phyloP scores from a whole-genome alignment of 257 asterid species.

The Gentiana straminea region DNA sequence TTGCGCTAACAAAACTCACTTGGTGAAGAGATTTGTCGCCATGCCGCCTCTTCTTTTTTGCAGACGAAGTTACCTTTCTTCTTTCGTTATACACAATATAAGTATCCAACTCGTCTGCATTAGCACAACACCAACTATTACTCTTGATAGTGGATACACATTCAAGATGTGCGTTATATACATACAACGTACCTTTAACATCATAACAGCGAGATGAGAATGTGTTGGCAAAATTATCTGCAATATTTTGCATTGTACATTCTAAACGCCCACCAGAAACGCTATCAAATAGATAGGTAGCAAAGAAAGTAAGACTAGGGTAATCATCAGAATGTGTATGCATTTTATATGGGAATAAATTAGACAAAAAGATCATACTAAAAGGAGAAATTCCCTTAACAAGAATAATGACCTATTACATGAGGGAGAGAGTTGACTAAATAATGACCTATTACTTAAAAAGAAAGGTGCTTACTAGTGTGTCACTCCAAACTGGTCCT shows the following conservation, averaged over 20 bases:
- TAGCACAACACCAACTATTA: constrained; percentile 5
- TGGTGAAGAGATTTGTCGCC: constrained; percentile 69
- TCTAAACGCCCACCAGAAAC: constrained; percentile 95
- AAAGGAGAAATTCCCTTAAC: neutral
- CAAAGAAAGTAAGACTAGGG: neutral
- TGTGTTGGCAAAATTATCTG: constrained; percentile 61
- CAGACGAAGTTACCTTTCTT: constrained; percentile 94
- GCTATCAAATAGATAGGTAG: constrained; percentile 30
- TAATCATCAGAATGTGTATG: neutral
- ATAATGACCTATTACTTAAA: neutral
- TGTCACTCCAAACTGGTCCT: constrained; percentile 78
- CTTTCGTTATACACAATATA: constrained; percentile 78
- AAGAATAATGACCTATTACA: neutral
- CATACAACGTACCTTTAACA: constrained; percentile 45
- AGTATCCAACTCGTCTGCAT: constrained; percentile 79
- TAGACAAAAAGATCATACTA: neutral
- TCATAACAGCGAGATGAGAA: constrained; percentile 63
- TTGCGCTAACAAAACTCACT: constrained; percentile 33
- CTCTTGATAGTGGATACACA: constrained; percentile 7
- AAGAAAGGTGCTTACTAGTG: constrained; percentile 44
- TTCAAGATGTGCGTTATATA: neutral
- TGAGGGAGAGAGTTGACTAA: neutral
- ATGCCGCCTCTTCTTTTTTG: constrained; percentile 76
- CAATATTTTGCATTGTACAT: constrained; percentile 97
- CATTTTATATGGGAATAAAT: constrained; percentile 1